Percentiles rank a stretch among this genome's conserved stretches.
phyloP scores from a whole-genome alignment of 768 basidiomycete species.

The Collybiopsis luxurians region DNA sequence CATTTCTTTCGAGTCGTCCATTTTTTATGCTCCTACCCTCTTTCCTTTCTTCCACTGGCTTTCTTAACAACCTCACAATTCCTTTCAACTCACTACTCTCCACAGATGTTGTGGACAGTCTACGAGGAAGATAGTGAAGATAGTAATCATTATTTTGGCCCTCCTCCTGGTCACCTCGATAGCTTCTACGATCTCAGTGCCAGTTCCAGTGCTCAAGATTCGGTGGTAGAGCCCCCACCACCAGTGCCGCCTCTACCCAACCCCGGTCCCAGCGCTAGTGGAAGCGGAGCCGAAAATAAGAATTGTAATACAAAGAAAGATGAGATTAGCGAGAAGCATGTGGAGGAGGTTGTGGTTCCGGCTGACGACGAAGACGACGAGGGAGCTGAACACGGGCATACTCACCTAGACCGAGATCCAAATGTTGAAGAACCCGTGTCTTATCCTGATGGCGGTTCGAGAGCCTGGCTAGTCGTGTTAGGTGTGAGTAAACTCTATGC shows the following conservation, averaged over 20 bases:
- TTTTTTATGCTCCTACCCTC: neutral
- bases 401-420: too few relatives aligned
- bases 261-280: neutral
- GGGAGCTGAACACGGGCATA: neutral
- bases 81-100: neutral
- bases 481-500: constrained; percentile 25
- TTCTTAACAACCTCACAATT: neutral
- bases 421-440: neutral
- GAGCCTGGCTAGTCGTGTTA: constrained; percentile 36
- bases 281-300: neutral
- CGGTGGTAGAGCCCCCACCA: too few relatives aligned
- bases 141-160: neutral
- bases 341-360: neutral
- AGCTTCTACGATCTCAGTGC: neutral
- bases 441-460: constrained; percentile 38
- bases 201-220: too few relatives aligned
- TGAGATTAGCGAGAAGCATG: neutral
- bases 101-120: neutral
- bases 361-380: neutral
- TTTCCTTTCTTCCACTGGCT: neutral
- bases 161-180: neutral
- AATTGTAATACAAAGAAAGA: neutral
- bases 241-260: neutral
- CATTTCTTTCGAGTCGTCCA: too few relatives aligned
- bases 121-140: neutral